Conservation (phyloP, 257 asterid species). For the Solanum pinnatisectum region DNA sequence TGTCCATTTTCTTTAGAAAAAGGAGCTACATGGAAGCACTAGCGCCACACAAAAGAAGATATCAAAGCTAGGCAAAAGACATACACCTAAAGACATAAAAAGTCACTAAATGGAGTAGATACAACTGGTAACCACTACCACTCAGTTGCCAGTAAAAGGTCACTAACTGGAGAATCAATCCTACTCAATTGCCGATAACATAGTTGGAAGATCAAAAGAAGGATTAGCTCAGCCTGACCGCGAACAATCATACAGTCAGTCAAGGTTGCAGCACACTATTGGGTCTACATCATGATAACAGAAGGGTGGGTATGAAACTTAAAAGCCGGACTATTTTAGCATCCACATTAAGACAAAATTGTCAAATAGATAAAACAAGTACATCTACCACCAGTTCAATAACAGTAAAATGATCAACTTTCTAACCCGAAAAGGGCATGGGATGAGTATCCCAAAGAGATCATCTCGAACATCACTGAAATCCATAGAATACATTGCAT, state of each 20-base stretch:
- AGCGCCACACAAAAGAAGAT: not conserved
- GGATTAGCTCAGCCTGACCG: not conserved
- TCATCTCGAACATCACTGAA: constrained; percentile 48
- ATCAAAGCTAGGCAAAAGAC: not conserved
- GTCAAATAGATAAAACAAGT: not conserved
- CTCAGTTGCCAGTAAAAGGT: not conserved
- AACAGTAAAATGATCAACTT: constrained; percentile 2
- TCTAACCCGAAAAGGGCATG: constrained; percentile 80
- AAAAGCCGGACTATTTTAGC: not conserved
- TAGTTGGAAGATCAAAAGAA: not conserved
- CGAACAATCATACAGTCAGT: not conserved
- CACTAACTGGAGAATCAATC: not conserved
- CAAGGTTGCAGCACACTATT: not conserved
- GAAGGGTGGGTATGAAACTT: not conserved
- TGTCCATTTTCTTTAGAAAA: not conserved
- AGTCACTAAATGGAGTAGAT: not conserved
- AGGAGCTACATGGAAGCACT: not conserved
- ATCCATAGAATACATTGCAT: constrained; percentile 55
- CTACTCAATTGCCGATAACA: not conserved
- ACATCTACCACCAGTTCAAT: not conserved
- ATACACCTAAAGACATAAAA: not conserved
- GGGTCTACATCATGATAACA: not conserved
- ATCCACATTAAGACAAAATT: not conserved
- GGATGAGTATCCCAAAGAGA: constrained; percentile 66
- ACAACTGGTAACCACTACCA: not conserved